Conservation (phyloP, 371 early-diverging fungal genomes). For the Mortierella sp. region DNA sequence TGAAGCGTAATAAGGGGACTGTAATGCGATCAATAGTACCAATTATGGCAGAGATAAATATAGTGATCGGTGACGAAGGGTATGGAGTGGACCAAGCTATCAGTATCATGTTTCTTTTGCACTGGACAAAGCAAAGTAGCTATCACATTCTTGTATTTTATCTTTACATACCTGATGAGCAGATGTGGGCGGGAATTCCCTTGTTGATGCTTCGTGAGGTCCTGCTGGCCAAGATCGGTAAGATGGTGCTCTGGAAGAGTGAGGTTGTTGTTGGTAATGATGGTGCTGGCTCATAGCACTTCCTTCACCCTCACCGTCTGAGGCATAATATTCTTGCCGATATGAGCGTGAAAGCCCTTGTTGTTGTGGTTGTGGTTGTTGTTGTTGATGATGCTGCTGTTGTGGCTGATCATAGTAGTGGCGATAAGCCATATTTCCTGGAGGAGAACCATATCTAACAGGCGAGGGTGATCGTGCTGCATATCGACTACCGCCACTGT, state of each 20-base stretch:
- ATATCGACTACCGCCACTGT: slow-evolving; percentile 15
- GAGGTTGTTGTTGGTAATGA: slow-evolving; percentile 14
- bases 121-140: neutral
- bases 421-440: slow-evolving; percentile 34
- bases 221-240: slow-evolving; percentile 32
- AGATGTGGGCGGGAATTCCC: slow-evolving; percentile 25
- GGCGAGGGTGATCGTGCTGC: slow-evolving; percentile 43
- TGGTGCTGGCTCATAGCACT: slow-evolving; percentile 23
- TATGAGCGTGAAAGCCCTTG: slow-evolving; percentile 14
- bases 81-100: neutral
- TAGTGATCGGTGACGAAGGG: neutral
- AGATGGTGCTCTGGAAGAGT: slow-evolving; percentile 15
- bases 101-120: neutral
- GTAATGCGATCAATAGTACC: neutral
- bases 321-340: slow-evolving; percentile 35
- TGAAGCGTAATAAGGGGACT: slow-evolving; percentile 27
- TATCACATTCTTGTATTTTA: neutral
- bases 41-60: neutral
- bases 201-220: slow-evolving; percentile 21
- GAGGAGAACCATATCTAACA: slow-evolving; percentile 35
- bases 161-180: slow-evolving; percentile 27
- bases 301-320: slow-evolving; percentile 39
- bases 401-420: slow-evolving; percentile 41
- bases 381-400: slow-evolving; percentile 18
- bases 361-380: slow-evolving; percentile 9